Evolutionary conservation across 768 basidiomycete species (phyloP).

Genomic region (Phylloporus arenicola): DNA sequence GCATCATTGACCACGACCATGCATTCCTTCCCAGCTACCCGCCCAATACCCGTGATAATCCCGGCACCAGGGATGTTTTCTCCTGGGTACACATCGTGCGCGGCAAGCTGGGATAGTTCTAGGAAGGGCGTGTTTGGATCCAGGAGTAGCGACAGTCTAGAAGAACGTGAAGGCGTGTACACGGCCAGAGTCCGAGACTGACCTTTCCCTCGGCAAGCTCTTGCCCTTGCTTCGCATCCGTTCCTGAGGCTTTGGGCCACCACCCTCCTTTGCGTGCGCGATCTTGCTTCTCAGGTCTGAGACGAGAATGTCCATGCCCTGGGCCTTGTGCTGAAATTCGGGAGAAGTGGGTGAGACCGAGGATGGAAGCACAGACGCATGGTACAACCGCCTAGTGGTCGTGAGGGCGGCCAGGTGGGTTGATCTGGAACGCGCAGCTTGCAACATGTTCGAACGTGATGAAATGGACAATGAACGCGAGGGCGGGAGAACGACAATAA

Average conservation of each 20-base stretch:
- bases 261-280: conserved; percentile 59
- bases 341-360: conserved; percentile 61
- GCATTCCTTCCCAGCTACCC: conserved; percentile 77
- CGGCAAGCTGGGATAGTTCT: conserved; percentile 82
- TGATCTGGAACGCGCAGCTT: conserved; percentile 12
- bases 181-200: background rate
- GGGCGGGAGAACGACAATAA: background rate
- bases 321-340: conserved; percentile 63
- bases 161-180: conserved; percentile 2
- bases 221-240: conserved; percentile 77
- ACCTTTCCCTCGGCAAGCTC: conserved; percentile 82
- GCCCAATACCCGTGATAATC: conserved; percentile 80
- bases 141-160: conserved; percentile 65
- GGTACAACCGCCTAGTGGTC: conserved; percentile 40
- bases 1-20: conserved; percentile 93
- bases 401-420: conserved; percentile 1
- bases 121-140: conserved; percentile 88
- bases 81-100: conserved; percentile 76
- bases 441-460: conserved; percentile 17
- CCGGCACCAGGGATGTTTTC: conserved; percentile 82
- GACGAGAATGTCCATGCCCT: conserved; percentile 67
- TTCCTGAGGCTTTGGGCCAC: conserved; percentile 68
- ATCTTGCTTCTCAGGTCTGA: conserved; percentile 57
- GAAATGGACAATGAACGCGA: background rate
- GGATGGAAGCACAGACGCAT: conserved; percentile 71